phyloP scores from a whole-genome alignment of 2,329 filamentous ascomycete genomes.

The Diaporthe amygdali region DNA sequence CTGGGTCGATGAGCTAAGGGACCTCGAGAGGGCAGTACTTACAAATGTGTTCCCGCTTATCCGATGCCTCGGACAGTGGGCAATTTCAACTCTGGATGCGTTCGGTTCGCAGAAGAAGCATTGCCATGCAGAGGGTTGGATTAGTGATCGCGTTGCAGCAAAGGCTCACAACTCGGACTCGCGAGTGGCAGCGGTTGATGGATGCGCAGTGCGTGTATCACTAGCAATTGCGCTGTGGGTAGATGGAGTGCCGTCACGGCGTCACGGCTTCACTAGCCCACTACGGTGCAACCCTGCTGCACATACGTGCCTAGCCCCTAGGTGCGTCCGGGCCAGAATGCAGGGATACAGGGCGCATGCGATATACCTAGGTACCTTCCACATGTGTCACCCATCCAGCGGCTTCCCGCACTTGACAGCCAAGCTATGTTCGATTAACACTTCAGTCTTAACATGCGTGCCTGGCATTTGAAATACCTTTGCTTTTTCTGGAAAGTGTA shows the following conservation, averaged over 20 bases:
- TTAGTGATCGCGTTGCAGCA: neutral
- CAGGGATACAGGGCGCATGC: neutral
- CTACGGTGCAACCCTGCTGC: conserved; percentile 9
- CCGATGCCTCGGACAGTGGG: neutral
- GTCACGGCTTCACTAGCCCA: conserved; percentile 10
- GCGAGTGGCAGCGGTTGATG: neutral
- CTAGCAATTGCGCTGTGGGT: neutral
- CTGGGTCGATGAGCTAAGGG: neutral
- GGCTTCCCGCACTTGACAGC: neutral
- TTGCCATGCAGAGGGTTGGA: neutral
- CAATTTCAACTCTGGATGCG: neutral
- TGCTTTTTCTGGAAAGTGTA: neutral
- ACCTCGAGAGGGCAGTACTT: neutral
- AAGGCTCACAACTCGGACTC: neutral
- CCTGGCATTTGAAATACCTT: neutral
- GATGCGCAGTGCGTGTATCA: neutral
- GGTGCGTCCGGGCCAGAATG: neutral
- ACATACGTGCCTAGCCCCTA: neutral
- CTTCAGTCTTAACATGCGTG: neutral
- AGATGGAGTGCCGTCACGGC: neutral
- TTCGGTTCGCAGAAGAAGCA: neutral
- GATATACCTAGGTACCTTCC: neutral
- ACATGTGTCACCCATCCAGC: neutral
- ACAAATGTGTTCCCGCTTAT: conserved; percentile 5
- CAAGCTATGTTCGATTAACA: neutral